Base-by-base conservation (phyloP, 1,284 basidiomycete species). In the Ustilago xerochloae region DNA sequence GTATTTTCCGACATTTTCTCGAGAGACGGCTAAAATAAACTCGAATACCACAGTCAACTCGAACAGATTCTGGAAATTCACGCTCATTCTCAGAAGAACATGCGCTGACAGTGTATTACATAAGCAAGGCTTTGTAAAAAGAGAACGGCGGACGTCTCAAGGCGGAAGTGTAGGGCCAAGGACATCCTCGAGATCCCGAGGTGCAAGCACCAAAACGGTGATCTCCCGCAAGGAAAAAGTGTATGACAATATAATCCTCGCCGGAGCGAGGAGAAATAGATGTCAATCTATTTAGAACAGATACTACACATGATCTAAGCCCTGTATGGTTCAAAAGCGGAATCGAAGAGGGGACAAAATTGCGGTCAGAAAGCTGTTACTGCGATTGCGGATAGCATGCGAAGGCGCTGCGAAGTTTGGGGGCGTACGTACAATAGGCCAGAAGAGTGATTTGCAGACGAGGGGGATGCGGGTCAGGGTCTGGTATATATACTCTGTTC, bases 281-380 rank as follows among this genome's bases (percentile, higher is more conserved):
- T 68, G 66, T 74, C 71, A 77, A 77, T 70, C 71, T 77, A 74
- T 73, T 74, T 67, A 77, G 75, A 77, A 77, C 75, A 77, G 75
- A 77, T 77, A 77, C 75, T 77, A 77, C 75, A 77, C 75, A 71
- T 77, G 75, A 77, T 77, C 75, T 69, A 71, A 77, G 75, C 75
- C 75, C 71, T 74, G 71, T 74, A 49, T 51, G 59, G 28, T 54
- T 18, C 30, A 30, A 35, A 60, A 30, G 20, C 16, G 32, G 18
- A 57, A 32, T 32, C 35, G 20, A 29, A 41, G 12, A n/a, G 26
- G 41, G 15, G 41, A 33, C 9, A 13, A 43, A 24, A 55, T 28
- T 38, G 36, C 52, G 24, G 69, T 72, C 30, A 72, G 58, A 49
- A 45, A 45, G 33, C 45, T 18, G 45, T 24, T 4, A 39, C 30